Base-by-base conservation (phyloP, 2,329 filamentous ascomycete genomes). In the Zarea fungicola region DNA sequence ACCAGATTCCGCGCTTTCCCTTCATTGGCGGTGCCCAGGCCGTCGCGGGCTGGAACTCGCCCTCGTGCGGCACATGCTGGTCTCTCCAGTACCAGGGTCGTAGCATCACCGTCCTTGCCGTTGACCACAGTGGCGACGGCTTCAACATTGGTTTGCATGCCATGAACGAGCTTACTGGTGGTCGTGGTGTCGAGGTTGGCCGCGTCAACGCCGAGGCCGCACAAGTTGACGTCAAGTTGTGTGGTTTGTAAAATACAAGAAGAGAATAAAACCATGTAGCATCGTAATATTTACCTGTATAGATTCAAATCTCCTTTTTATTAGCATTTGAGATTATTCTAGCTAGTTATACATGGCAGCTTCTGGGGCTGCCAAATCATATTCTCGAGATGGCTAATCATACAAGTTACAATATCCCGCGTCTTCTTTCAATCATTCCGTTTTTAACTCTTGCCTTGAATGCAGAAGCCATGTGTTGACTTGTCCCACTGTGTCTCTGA, bases 11-110 rank as follows among this genome's bases (percentile, higher is more conserved):
- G 14, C 54, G 56, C 29, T 83, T 78, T 67, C 74, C 77, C 29
- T 69, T 73, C 63, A 74, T 84, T 52, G 81, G 77, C 28, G 81
- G 77, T 26, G 67, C 70, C 18, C 65, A 71, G 7, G 71, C 67
- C 46, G 65, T 84, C n/a, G 61, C 60, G 18, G 73, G 74, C 49
- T 83, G 77, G 77, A 80, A 80, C 70, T 78, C 74, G 3, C 55
- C 67, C 42, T 61, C 70, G 63, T 84, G 81, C 66, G 81, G 81
- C 42, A 73, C 70, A 25, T 84, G 81, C 72, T 84, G 76, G 72
- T 58, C 67, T 51, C 67, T 82, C 49, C 70, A 65, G 13, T 83
- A 75, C 63, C 66, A 72, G 34, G 73, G 73, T 53, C 67, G 63
- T 50, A 73, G 65, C 48, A 70, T 83, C 67, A 72, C 75, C 62